Conservation (phyloP, 345 rosid species). For the Eucalyptus fibrosa region DNA sequence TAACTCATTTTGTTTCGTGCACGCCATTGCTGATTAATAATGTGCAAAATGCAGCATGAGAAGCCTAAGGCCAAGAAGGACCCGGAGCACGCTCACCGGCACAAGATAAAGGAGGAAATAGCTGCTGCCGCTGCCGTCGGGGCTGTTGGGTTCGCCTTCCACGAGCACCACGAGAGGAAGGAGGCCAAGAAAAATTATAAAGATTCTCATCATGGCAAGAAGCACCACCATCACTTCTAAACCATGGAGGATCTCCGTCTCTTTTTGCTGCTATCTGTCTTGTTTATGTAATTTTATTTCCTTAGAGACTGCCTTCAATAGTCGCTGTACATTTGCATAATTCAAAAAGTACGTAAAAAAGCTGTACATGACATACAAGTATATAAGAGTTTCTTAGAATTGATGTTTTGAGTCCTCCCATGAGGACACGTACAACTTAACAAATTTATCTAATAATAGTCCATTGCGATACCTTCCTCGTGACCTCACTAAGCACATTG, state of each 20-base stretch:
- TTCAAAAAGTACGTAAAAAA: background rate
- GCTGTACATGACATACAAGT: background rate
- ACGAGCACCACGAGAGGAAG: slow-evolving; percentile 49
- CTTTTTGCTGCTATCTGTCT: background rate
- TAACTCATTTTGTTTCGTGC: background rate
- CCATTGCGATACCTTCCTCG: background rate
- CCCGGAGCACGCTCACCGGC: slow-evolving; percentile 40
- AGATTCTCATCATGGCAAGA: slow-evolving; percentile 21
- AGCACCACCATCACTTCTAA: slow-evolving; percentile 4
- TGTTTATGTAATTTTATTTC: background rate
- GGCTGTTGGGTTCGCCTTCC: slow-evolving; percentile 24
- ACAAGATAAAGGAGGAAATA: slow-evolving; percentile 37
- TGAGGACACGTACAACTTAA: background rate
- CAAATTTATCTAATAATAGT: background rate
- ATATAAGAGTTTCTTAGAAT: too few relatives aligned
- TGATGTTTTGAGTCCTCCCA: background rate
- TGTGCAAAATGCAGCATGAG: background rate
- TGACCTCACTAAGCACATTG: background rate
- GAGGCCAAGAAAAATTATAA: slow-evolving; percentile 16
- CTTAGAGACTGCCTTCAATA: background rate
- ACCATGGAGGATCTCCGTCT: background rate
- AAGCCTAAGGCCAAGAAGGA: slow-evolving; percentile 27
- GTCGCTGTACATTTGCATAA: background rate
- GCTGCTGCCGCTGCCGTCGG: slow-evolving; percentile 23
- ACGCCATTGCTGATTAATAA: background rate